These are phyloP conservation scores for Clitopilus passeckerianus DNA, from an alignment of 768 basidiomycete species.

Conservation along the genomic window DNA sequence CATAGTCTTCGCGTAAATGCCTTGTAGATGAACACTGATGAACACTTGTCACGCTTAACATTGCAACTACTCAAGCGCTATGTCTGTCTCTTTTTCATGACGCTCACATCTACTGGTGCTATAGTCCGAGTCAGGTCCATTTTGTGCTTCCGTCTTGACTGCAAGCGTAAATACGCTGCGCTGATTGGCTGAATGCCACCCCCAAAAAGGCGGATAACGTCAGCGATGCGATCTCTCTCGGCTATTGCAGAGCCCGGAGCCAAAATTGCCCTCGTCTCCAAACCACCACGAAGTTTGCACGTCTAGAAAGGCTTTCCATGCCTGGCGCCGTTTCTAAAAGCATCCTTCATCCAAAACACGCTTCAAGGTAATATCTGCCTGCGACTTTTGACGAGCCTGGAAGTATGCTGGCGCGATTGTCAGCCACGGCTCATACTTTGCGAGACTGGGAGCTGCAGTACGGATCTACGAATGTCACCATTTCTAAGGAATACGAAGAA, in stretches of 20 bases:
- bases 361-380: background rate
- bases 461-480: conserved; percentile 7
- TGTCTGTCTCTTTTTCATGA: too few relatives aligned
- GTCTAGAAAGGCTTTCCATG: background rate
- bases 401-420: conserved; percentile 20
- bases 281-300: background rate
- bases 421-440: conserved; percentile 9
- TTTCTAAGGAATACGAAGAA: conserved; percentile 15
- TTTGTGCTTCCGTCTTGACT: too few relatives aligned
- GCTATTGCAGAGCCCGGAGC: background rate
- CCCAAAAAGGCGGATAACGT: background rate
- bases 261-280: background rate
- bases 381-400: background rate
- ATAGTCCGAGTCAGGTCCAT: too few relatives aligned
- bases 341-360: background rate
- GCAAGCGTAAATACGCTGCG: background rate
- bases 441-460: conserved; percentile 20
- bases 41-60: too few relatives aligned
- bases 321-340: background rate
- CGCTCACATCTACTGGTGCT: too few relatives aligned
- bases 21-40: too few relatives aligned
- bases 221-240: background rate
- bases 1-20: too few relatives aligned
- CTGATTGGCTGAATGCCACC: background rate
- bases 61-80: too few relatives aligned